A percentile compares a stretch with the other conserved stretches of the same genome.
These are phyloP conservation scores for Jamesozyma jinghongensis DNA, from an alignment of 805 yeast species.

Conservation along the genomic window DNA sequence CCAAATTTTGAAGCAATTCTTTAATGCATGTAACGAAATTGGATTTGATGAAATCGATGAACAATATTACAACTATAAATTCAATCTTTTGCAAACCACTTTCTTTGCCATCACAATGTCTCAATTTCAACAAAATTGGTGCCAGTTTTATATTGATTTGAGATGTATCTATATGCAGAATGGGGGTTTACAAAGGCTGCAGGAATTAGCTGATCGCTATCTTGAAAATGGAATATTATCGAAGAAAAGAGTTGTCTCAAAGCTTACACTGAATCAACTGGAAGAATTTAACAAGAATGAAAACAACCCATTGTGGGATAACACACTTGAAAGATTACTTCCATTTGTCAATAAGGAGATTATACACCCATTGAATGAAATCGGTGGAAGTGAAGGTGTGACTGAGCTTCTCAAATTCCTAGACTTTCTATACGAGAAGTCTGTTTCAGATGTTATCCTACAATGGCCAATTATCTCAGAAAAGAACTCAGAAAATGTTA, in stretches of 20 bases:
- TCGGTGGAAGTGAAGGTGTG: constrained; percentile 10
- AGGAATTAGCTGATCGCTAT: constrained; percentile 17
- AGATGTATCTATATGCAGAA: constrained; percentile 7
- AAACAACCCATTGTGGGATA: constrained; percentile 16
- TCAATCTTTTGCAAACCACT: constrained; percentile 23
- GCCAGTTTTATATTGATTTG: constrained; percentile 23
- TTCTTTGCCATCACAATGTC: constrained; percentile 18
- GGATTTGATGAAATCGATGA: constrained; percentile 9
- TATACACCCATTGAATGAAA: constrained; percentile 11
- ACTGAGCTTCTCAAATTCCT: constrained; percentile 10
- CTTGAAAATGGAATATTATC: constrained; percentile 14
- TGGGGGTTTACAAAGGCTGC: constrained; percentile 10
- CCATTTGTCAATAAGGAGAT: constrained; percentile 17
- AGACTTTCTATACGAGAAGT: constrained; percentile 16
- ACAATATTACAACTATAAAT: constrained; percentile 18
- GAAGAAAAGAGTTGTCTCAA: constrained; percentile 11
- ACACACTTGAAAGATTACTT: constrained; percentile 13
- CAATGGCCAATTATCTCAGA: constrained; percentile 29
- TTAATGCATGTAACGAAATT: constrained; percentile 10
- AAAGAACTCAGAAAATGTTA: constrained; percentile 25
- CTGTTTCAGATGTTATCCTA: constrained; percentile 15
- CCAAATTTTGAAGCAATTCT: constrained; percentile 9
- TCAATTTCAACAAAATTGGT: constrained; percentile 20
- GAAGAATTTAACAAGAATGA: constrained; percentile 17
- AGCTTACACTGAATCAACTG: constrained; percentile 13